Evolutionary conservation across 2,329 filamentous ascomycete genomes (phyloP), one percentile per base, ranked within the genome.

Genomic region (Paracorniculantispora psalliotae): DNA sequence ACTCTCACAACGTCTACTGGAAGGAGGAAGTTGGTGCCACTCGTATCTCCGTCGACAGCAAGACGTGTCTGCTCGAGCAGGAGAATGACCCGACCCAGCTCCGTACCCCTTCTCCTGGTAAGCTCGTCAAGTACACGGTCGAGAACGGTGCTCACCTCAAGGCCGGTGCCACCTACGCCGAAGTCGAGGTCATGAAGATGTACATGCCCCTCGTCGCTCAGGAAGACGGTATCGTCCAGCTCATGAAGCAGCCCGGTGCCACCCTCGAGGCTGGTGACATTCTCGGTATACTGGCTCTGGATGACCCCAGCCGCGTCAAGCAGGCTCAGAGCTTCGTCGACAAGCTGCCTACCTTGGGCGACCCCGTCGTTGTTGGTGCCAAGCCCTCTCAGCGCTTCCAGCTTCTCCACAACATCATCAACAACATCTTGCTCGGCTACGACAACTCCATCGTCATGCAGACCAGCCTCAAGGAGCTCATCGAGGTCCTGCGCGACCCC

Each of bases 161-260:
- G 74, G 91, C 96, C 67, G 93, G 93, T 59, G 90, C 97, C 75
- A 81, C 93, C 35, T 99, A 92, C 70, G 94, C 94, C 59, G 94
- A 99, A 75, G 93, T 99, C 43, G 94, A 99, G 77, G 94, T 99
- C 76, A 99, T 99, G 94, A 99, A 99, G 84, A 99, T 99, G 94
- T 97, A 97, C 83, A 99, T 99, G 94, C 94, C 94, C 69, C 82
- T 99, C 58, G 84, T 99, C 62, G 90, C 94, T 2, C 89, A 92
- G 71, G 94, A 99, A 74, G 94, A 96, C 68, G 94, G 94, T 80
- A 84, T 96, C 57, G 93, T 99, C 59, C 94, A 97, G 79, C 85
- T 99, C 68, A 96, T 99, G 81, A 99, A 99, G 85, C 94, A 97
- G 78, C 94, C 94, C 63, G 94, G 94, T 73, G 90, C 94, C n/a